A percentile compares a stretch with the other conserved stretches of the same genome.
Evolutionary conservation across 345 rosid species (phyloP).

Genomic region (Brassica rapa): DNA sequence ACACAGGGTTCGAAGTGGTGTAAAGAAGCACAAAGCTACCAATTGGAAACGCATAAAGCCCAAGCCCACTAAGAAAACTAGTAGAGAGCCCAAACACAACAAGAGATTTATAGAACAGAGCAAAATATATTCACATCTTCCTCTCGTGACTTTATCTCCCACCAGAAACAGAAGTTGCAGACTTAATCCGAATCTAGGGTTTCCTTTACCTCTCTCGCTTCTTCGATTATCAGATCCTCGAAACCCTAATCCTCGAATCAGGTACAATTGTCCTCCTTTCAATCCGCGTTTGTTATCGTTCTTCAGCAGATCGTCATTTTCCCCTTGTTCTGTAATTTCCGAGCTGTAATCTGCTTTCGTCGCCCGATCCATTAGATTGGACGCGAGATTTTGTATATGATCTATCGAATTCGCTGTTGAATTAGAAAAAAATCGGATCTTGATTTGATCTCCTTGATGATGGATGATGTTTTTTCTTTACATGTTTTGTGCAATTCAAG

Average conservation of each 20-base stretch:
- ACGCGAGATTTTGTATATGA: neutral
- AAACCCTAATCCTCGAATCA: conserved; percentile 32
- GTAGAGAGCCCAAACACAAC: neutral
- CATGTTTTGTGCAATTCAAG: neutral
- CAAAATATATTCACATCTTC: neutral
- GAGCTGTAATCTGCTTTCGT: neutral
- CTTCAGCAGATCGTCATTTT: neutral
- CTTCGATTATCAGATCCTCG: conserved; percentile 25
- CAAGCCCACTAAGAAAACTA: neutral
- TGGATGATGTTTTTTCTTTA: neutral
- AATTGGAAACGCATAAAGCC: neutral
- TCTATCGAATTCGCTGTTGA: neutral
- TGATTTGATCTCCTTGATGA: neutral
- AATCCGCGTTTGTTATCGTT: neutral
- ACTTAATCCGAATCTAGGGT: conserved; percentile 38
- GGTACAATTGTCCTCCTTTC: neutral
- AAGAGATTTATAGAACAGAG: neutral
- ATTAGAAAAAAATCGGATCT: conserved; percentile 7
- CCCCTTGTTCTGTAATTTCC: neutral
- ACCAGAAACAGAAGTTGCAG: conserved; percentile 26
- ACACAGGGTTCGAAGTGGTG: neutral
- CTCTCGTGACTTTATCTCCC: conserved; percentile 5
- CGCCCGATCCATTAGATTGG: conserved; percentile 3
- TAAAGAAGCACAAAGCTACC: neutral
- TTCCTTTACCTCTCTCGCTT: conserved; percentile 1